These are phyloP conservation scores for Veloporphyrellus conicus DNA, from an alignment of 1,284 basidiomycete genomes.

Conservation along the genomic window DNA sequence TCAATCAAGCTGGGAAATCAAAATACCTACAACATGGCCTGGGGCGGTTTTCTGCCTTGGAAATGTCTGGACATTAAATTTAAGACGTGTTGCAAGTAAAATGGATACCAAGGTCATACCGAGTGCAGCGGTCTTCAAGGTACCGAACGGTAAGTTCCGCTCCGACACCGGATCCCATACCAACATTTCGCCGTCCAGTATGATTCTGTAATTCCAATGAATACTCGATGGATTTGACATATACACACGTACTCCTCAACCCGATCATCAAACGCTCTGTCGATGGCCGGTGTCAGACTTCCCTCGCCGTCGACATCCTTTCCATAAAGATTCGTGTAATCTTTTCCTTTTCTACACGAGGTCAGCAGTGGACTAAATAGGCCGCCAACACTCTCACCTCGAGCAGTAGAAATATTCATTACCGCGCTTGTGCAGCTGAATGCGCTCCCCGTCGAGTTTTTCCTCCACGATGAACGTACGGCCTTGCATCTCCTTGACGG, in stretches of 20 bases:
- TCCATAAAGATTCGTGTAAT: slow-evolving; percentile 91
- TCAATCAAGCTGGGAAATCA: background rate
- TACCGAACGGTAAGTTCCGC: slow-evolving; percentile 85
- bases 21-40: slow-evolving; percentile 80
- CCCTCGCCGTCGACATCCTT: slow-evolving; percentile 73
- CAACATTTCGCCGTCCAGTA: slow-evolving; percentile 94
- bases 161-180: slow-evolving; percentile 90
- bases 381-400: slow-evolving; percentile 44
- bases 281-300: slow-evolving; percentile 82
- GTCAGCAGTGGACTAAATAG: slow-evolving; percentile 1
- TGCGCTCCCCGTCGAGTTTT: slow-evolving; percentile 92
- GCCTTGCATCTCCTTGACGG: slow-evolving; percentile 78
- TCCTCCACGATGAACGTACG: slow-evolving; percentile 84
- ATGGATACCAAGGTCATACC: slow-evolving; percentile 42
- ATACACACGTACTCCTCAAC: slow-evolving; percentile 67
- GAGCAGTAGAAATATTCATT: slow-evolving; percentile 90
- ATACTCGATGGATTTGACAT: background rate
- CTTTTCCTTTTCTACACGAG: slow-evolving; percentile 75
- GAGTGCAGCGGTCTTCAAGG: slow-evolving; percentile 83
- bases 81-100: slow-evolving; percentile 6
- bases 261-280: slow-evolving; percentile 65
- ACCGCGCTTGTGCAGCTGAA: slow-evolving; percentile 88
- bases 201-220: slow-evolving; percentile 53
- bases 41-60: slow-evolving; percentile 66
- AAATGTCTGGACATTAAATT: slow-evolving; percentile 48